Evolutionary conservation across 1,284 basidiomycete genomes (phyloP).

Genomic region (Ceratorhiza oryzae-sativae): DNA sequence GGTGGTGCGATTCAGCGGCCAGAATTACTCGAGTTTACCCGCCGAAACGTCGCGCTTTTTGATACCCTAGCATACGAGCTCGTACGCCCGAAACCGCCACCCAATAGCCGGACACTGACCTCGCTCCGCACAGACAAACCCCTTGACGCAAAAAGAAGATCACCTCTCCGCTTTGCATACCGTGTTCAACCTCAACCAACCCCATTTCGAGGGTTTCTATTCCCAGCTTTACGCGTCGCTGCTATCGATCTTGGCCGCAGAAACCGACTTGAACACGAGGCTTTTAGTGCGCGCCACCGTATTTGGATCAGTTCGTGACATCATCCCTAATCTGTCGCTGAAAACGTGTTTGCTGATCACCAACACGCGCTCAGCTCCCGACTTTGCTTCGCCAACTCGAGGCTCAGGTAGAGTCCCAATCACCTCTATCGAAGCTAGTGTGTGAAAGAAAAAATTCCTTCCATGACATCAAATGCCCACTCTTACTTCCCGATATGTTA

Average conservation of each 20-base stretch:
- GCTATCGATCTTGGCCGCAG: constrained; percentile 17
- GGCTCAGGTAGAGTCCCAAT: constrained; percentile 14
- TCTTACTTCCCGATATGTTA: constrained; percentile 15
- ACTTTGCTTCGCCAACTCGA: constrained; percentile 33
- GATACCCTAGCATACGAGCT: constrained; percentile 22
- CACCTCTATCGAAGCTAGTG: constrained; percentile 19
- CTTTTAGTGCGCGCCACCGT: constrained; percentile 21
- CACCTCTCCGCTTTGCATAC: constrained; percentile 23
- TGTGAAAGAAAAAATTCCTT: constrained; percentile 17
- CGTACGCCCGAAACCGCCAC: not conserved
- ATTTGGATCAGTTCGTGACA: constrained; percentile 32
- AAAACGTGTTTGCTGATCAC: constrained; percentile 27
- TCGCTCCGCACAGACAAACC: not conserved
- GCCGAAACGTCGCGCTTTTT: constrained; percentile 20
- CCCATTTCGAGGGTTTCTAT: constrained; percentile 5
- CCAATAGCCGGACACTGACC: not conserved
- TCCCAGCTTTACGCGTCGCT: constrained; percentile 22
- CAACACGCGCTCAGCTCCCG: constrained; percentile 25
- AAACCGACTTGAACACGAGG: constrained; percentile 32
- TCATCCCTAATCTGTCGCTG: not conserved
- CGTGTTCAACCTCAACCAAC: constrained; percentile 14
- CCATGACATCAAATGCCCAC: constrained; percentile 4
- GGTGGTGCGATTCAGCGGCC: constrained; percentile 14
- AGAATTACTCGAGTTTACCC: constrained; percentile 30
- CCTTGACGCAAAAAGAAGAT: not conserved